These are phyloP conservation scores for Ophiocordyceps camponoti-leonardi DNA, from an alignment of 2,329 filamentous ascomycete genomes.

Conservation along the genomic window DNA sequence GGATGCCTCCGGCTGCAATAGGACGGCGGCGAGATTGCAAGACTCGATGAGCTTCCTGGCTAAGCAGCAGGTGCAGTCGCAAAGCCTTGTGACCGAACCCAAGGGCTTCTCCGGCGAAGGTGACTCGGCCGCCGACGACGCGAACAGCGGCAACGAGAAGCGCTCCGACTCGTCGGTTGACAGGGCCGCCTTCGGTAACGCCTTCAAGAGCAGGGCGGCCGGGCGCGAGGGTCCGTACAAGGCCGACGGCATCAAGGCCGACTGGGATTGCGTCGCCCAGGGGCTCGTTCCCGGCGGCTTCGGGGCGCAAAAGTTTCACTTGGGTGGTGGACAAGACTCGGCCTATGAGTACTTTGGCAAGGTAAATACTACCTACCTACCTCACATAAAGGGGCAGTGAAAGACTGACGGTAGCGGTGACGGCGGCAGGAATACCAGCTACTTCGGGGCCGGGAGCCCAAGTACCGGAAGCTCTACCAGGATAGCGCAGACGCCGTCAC, in stretches of 20 bases:
- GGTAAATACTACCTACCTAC: too few species aligned
- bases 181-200: background rate
- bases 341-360: conserved; percentile 57
- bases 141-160: background rate
- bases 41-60: conserved; percentile 16
- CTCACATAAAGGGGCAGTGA: too few species aligned
- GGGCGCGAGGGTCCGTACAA: conserved; percentile 10
- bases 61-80: conserved; percentile 17
- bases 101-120: conserved; percentile 9
- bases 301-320: conserved; percentile 31
- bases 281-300: conserved; percentile 33
- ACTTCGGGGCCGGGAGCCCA: conserved; percentile 54
- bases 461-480: conserved; percentile 59
- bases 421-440: conserved; percentile 46
- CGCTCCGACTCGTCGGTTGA: background rate
- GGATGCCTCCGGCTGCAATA: conserved; percentile 66
- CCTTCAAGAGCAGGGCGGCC: background rate
- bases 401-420: conserved; percentile 10
- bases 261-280: conserved; percentile 39
- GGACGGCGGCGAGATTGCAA: conserved; percentile 20
- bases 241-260: conserved; percentile 15
- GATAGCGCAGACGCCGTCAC: conserved; percentile 50
- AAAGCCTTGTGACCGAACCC: conserved; percentile 11
- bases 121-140: background rate
- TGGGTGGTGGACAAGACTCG: conserved; percentile 53